A percentile compares a stretch with the other conserved stretches of the same genome.
Evolutionary conservation across 106 monocot species (phyloP).

Genomic region (Allium fistulosum): DNA sequence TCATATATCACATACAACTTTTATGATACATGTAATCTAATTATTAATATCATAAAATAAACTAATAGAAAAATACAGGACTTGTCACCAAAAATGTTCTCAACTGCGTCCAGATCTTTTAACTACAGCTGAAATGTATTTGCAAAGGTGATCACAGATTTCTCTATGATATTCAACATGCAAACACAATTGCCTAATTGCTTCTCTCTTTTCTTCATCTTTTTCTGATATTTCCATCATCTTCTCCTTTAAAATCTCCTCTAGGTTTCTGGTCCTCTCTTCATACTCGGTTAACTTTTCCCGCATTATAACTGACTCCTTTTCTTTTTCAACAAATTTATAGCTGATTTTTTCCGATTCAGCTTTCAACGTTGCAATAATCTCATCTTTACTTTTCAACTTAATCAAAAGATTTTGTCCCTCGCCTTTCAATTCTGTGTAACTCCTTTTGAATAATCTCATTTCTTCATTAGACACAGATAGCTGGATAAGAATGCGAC

Average conservation of each 20-base stretch:
- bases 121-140: constrained; percentile 16
- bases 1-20: too few relatives aligned
- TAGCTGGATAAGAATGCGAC: constrained; percentile 14
- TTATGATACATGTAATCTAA: too few relatives aligned
- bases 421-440: constrained; percentile 28
- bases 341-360: constrained; percentile 9
- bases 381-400: constrained; percentile 34
- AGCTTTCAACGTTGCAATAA: constrained; percentile 21
- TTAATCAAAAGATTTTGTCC: constrained; percentile 20
- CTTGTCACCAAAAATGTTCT: neutral
- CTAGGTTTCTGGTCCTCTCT: constrained; percentile 17
- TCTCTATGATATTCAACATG: constrained; percentile 68
- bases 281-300: constrained; percentile 5
- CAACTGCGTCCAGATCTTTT: constrained; percentile 7
- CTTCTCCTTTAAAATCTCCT: constrained; percentile 29
- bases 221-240: constrained; percentile 19
- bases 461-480: constrained; percentile 27
- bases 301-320: constrained; percentile 18
- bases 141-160: constrained; percentile 38
- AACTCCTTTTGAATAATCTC: constrained; percentile 11
- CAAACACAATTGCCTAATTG: constrained; percentile 63
- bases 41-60: too few relatives aligned
- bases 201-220: constrained; percentile 71
- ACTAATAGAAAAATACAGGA: too few relatives aligned
- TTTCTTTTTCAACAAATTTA: constrained; percentile 23